Evolutionary conservation across 2,329 filamentous ascomycete species (phyloP).

Genomic region (Pseudocercospora macadamiae): DNA sequence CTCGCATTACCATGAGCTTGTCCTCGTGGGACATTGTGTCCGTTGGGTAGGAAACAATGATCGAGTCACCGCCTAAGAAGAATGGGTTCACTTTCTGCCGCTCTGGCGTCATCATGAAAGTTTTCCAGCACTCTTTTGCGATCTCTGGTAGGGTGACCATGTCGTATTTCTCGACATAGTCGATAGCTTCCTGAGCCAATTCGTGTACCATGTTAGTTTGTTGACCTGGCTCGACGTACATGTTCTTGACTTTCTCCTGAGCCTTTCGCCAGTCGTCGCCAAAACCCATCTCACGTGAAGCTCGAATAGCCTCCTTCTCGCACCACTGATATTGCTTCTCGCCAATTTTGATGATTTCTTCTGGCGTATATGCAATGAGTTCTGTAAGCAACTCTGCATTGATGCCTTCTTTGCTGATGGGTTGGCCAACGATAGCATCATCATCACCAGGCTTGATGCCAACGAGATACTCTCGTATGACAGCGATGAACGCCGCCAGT

Average conservation of each 20-base stretch:
- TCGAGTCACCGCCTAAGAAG: slow-evolving; percentile 59
- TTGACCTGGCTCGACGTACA: slow-evolving; percentile 57
- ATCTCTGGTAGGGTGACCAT: slow-evolving; percentile 60
- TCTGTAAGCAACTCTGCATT: slow-evolving; percentile 58
- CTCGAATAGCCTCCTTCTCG: slow-evolving; percentile 57
- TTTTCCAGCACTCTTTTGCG: slow-evolving; percentile 58
- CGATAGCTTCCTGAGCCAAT: slow-evolving; percentile 56
- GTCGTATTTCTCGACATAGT: slow-evolving; percentile 57
- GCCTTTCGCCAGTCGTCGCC: slow-evolving; percentile 55
- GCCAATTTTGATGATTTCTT: slow-evolving; percentile 58
- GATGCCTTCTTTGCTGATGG: slow-evolving; percentile 57
- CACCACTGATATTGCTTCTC: slow-evolving; percentile 60
- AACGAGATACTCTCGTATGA: slow-evolving; percentile 49
- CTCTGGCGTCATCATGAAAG: slow-evolving; percentile 60
- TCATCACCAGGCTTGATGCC: slow-evolving; percentile 49
- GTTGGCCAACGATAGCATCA: slow-evolving; percentile 60
- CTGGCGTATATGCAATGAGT: slow-evolving; percentile 62
- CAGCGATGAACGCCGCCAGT: slow-evolving; percentile 41
- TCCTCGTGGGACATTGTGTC: slow-evolving; percentile 55
- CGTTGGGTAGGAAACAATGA: slow-evolving; percentile 62
- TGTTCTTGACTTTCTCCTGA: slow-evolving; percentile 59
- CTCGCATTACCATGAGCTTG: slow-evolving; percentile 63
- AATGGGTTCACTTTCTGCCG: slow-evolving; percentile 61
- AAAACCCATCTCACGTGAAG: slow-evolving; percentile 54
- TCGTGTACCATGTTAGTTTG: slow-evolving; percentile 57